Base-by-base conservation (phyloP, 371 early-diverging fungal species). In the Dentiscutata heterogama region DNA sequence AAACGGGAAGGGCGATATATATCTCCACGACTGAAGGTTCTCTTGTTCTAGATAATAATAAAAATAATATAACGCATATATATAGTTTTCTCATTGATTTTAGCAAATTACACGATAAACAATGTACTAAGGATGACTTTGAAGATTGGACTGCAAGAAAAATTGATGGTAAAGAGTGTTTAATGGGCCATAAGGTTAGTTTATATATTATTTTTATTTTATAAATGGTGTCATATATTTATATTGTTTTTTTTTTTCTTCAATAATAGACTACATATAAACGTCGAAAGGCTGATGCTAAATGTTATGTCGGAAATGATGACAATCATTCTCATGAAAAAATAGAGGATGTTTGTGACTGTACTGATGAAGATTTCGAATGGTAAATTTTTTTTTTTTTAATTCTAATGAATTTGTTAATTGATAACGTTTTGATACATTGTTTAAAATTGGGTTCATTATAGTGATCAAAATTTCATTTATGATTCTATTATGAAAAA, bases 331-430 rank as follows among this genome's bases (percentile, higher is more conserved):
- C 82, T 6, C 84, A 89, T 31, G 35, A 5, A 91, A 31, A 65
- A 29, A 25, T 87, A 27, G 82, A 88, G 27, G 88, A 91, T 46
- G 84, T 87, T 77, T 99, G 99, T 81, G 85, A 87, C 20, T 99
- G 99, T 86, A 89, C 94, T 0, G 90, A 89, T 53, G 90, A 90
- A 31, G 98, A 99, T 86, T 98, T 91, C 83, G 98, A 98, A 88
- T 99, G 99, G 64, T 64, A 64, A 64, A 6, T n/a, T n/a, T n/a
- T n/a, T n/a, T n/a, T n/a, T n/a, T n/a, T n/a, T n/a, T n/a, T n/a
- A n/a, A n/a, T 61, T 14, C 64, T 20, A 29, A 64, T 13, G 13
- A 14, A 60, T 27, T 29, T 29, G 61, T 61, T 61, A 8, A 27
- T 31, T 4, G 25, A 64, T 27, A 20, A 4, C 25, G 16, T 64